These are phyloP conservation scores for Naganishia sp. DNA, from an alignment of 1,284 basidiomycete genomes.

Conservation along the genomic window DNA sequence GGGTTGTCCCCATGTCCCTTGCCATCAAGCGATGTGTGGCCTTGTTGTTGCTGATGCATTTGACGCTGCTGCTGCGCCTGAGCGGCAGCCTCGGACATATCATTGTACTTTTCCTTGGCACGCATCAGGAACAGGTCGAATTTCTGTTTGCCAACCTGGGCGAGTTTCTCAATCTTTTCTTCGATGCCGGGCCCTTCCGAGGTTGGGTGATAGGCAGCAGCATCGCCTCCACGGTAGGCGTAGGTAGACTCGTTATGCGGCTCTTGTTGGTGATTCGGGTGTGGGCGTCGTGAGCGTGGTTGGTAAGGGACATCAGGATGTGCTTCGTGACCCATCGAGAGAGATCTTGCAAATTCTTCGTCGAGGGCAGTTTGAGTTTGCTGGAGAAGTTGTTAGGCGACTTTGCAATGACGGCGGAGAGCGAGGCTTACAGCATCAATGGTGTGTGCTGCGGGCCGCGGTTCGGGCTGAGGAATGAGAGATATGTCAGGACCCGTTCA, in stretches of 20 bases:
- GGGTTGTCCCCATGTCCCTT: conserved; percentile 12
- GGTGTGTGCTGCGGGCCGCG: not conserved
- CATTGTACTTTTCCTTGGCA: conserved; percentile 29
- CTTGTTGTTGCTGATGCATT: not conserved
- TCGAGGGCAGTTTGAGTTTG: conserved; percentile 29
- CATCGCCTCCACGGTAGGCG: conserved; percentile 8
- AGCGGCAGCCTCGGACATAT: conserved; percentile 15
- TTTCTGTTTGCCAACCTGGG: conserved; percentile 32
- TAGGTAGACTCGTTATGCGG: not conserved
- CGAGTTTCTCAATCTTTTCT: conserved; percentile 32
- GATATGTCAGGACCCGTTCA: not conserved
- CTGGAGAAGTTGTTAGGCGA: not conserved
- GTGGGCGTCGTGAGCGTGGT: conserved; percentile 21
- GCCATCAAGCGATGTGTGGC: not conserved
- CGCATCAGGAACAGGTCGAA: conserved; percentile 29
- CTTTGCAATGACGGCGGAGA: not conserved
- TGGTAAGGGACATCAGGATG: conserved; percentile 28
- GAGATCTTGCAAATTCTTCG: conserved; percentile 33
- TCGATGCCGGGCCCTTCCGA: conserved; percentile 21
- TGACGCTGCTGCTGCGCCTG: conserved; percentile 7
- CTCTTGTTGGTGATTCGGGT: not conserved
- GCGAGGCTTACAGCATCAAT: not conserved
- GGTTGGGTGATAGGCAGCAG: not conserved
- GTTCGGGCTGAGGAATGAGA: not conserved
- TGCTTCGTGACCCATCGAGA: conserved; percentile 24